Percentiles rank a stretch among this genome's conserved stretches.
These are phyloP conservation scores for Candida sphagnicola DNA, from an alignment of 805 yeast species.

Conservation along the genomic window DNA sequence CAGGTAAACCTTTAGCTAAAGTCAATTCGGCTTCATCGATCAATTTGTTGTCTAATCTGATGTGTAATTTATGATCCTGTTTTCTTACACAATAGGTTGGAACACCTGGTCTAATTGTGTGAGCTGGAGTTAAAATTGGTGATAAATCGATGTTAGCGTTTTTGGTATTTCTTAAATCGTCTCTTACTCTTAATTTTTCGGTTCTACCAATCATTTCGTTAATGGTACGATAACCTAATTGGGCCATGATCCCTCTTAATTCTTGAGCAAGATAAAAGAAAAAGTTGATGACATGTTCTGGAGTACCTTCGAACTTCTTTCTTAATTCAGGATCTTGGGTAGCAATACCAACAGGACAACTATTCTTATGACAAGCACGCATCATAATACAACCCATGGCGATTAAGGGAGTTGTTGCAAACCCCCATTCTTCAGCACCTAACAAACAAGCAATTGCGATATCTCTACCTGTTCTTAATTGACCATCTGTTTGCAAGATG, in stretches of 20 bases:
- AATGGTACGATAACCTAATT: conserved; percentile 89
- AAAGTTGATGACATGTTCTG: conserved; percentile 97
- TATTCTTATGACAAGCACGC: conserved; percentile 80
- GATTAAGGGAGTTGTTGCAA: conserved; percentile 94
- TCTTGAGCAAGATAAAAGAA: conserved; percentile 94
- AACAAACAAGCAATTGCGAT: conserved; percentile 92
- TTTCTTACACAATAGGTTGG: conserved; percentile 88
- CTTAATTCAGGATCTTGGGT: conserved; percentile 95
- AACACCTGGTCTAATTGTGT: conserved; percentile 93
- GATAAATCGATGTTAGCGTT: conserved; percentile 87
- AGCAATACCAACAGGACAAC: conserved; percentile 98
- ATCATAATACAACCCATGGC: conserved; percentile 98
- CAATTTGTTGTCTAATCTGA: conserved; percentile 90
- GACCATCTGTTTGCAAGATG: conserved; percentile 97
- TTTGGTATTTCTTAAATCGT: conserved; percentile 81
- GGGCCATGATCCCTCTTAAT: conserved; percentile 89
- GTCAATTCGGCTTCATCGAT: conserved; percentile 95
- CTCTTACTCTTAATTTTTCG: conserved; percentile 82
- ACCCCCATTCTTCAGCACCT: conserved; percentile 98
- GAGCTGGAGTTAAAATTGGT: conserved; percentile 96
- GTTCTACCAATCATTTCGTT: conserved; percentile 99
- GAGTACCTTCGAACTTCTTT: conserved; percentile 91
- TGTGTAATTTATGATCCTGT: conserved; percentile 91
- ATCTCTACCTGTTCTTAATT: conserved; percentile 94
- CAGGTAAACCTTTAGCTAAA: conserved; percentile 94